A percentile compares a stretch with the other conserved stretches of the same genome.
These are phyloP conservation scores for Suhomyces pyralidae DNA, from an alignment of 805 yeast genomes.

Conservation along the genomic window DNA sequence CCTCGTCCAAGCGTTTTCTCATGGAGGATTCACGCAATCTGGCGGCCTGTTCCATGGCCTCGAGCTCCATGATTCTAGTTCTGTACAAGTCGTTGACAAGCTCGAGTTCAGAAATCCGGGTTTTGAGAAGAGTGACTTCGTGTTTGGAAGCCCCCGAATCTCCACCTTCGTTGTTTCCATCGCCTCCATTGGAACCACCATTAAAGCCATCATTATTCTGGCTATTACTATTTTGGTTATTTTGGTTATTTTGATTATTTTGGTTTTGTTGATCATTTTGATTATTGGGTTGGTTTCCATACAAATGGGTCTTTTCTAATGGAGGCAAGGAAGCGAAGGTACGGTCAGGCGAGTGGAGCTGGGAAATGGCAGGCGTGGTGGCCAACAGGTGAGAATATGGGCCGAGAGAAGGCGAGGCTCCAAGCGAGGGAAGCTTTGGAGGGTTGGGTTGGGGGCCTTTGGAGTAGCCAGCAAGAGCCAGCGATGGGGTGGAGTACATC, in stretches of 20 bases:
- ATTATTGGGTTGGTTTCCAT: too few relatives aligned
- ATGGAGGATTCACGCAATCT: slow-evolving; percentile 48
- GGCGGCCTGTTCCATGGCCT: slow-evolving; percentile 59
- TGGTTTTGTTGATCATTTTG: too few relatives aligned
- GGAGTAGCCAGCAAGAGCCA: slow-evolving; percentile 23
- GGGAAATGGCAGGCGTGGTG: slow-evolving; percentile 15
- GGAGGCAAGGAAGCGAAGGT: slow-evolving; percentile 20
- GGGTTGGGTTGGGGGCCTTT: slow-evolving; percentile 12
- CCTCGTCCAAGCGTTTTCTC: slow-evolving; percentile 49
- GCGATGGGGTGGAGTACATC: slow-evolving; percentile 34
- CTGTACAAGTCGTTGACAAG: slow-evolving; percentile 85
- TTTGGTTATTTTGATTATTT: background rate
- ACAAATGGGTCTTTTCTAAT: slow-evolving; percentile 11
- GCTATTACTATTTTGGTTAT: background rate
- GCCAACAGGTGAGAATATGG: slow-evolving; percentile 27
- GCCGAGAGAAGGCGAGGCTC: slow-evolving; percentile 46
- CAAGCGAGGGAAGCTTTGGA: slow-evolving; percentile 35
- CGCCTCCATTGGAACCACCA: background rate
- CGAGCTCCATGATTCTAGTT: slow-evolving; percentile 79
- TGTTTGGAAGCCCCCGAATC: slow-evolving; percentile 17
- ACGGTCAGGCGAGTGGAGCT: slow-evolving; percentile 25
- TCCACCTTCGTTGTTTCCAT: slow-evolving; percentile 9
- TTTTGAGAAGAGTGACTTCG: slow-evolving; percentile 49
- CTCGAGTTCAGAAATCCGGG: slow-evolving; percentile 84
- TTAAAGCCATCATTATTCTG: background rate